These are phyloP conservation scores for Malus asiatica DNA, from an alignment of 306 rosid genomes.

Conservation along the genomic window DNA sequence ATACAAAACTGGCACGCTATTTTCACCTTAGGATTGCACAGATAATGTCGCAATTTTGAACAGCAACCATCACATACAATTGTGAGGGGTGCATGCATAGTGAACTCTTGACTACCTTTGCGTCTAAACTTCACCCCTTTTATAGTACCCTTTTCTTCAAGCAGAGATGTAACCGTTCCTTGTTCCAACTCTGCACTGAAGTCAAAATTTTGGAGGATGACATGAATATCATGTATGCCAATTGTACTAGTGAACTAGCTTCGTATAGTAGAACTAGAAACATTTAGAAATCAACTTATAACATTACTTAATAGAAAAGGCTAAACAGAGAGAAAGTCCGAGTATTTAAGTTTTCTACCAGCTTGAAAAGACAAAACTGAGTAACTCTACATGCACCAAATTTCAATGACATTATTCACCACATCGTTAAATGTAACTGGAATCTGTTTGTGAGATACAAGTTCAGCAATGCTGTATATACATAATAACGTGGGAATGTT, in stretches of 20 bases:
- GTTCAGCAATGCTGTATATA: not conserved
- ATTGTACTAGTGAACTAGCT: not conserved
- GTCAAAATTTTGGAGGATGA: not conserved
- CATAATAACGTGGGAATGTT: not conserved
- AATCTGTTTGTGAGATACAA: not conserved
- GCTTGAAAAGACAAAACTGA: not conserved
- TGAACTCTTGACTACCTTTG: not conserved
- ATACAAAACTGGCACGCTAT: not conserved
- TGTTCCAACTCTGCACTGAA: not conserved
- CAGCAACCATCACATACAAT: conserved; percentile 47
- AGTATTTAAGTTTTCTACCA: not conserved
- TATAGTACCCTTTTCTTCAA: not conserved
- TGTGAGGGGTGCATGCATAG: conserved; percentile 34
- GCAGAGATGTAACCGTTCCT: conserved; percentile 6
- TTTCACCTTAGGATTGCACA: conserved; percentile 43
- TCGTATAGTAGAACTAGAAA: not conserved
- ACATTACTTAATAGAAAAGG: not conserved
- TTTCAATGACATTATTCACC: not conserved
- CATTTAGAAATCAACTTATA: not conserved
- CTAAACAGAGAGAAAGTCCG: not conserved
- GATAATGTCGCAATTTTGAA: conserved; percentile 43
- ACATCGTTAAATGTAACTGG: not conserved
- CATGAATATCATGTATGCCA: not conserved
- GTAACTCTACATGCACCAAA: not conserved
- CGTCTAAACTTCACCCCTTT: conserved; percentile 5